phyloP scores from a whole-genome alignment of 2,329 filamentous ascomycete species.

The Pseudogymnoascus sp. region DNA sequence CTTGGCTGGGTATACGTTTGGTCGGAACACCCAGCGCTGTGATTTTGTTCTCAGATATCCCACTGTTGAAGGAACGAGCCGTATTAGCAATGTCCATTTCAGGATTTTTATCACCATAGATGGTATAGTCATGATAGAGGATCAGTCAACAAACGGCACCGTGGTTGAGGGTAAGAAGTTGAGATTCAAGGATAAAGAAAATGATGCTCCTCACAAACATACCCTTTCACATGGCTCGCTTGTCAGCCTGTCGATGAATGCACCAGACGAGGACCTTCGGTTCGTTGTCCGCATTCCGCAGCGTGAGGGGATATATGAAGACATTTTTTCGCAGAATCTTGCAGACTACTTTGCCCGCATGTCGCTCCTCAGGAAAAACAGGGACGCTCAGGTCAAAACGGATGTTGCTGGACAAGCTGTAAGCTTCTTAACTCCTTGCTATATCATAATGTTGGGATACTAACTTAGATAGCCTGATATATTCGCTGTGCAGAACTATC shows the following conservation, averaged over 20 bases:
- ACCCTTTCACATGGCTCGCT: slow-evolving; percentile 28
- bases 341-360: slow-evolving; percentile 52
- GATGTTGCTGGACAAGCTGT: slow-evolving; percentile 7
- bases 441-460: not conserved
- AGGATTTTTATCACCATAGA: slow-evolving; percentile 76
- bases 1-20: slow-evolving; percentile 73
- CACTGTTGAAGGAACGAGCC: slow-evolving; percentile 44
- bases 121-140: slow-evolving; percentile 86
- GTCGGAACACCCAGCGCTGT: slow-evolving; percentile 64
- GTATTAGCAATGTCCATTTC: slow-evolving; percentile 93
- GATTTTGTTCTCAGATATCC: slow-evolving; percentile 54
- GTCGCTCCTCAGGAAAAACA: slow-evolving; percentile 6
- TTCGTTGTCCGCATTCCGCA: slow-evolving; percentile 84
- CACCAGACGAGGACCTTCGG: slow-evolving; percentile 53
- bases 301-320: slow-evolving; percentile 58
- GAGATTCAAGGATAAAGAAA: slow-evolving; percentile 41
- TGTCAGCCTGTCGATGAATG: slow-evolving; percentile 27
- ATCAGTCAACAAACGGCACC: slow-evolving; percentile 94
- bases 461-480: slow-evolving; percentile 6
- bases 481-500: slow-evolving; percentile 3
- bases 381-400: not conserved
- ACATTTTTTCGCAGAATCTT: slow-evolving; percentile 63
- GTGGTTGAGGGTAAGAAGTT: slow-evolving; percentile 71
- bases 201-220: slow-evolving; percentile 32
- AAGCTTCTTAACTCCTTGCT: not conserved